Percentiles rank a stretch among this genome's conserved stretches.
These are phyloP conservation scores for Phyllosticta ampelicida DNA, from an alignment of 2,329 filamentous ascomycete species.

Conservation along the genomic window DNA sequence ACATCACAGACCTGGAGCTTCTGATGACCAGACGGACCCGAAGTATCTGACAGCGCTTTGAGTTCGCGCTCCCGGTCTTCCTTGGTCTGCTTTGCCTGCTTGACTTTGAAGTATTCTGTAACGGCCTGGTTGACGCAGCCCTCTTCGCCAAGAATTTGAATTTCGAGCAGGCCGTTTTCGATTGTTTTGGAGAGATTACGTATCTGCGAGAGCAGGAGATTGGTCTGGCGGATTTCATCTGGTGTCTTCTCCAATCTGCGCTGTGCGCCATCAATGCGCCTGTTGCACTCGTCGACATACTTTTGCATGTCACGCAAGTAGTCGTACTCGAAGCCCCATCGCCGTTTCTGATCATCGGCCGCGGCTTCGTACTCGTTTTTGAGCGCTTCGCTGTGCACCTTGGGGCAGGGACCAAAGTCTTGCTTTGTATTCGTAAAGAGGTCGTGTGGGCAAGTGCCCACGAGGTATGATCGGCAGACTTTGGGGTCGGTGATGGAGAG, in stretches of 20 bases:
- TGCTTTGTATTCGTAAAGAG: slow-evolving; percentile 99
- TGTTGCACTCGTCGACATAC: slow-evolving; percentile 94
- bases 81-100: slow-evolving; percentile 69
- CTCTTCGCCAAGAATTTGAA: slow-evolving; percentile 73
- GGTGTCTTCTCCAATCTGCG: slow-evolving; percentile 90
- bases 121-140: slow-evolving; percentile 71
- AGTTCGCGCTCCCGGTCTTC: slow-evolving; percentile 77
- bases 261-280: slow-evolving; percentile 83
- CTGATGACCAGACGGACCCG: slow-evolving; percentile 87
- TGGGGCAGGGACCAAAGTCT: slow-evolving; percentile 81
- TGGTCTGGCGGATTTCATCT: slow-evolving; percentile 94
- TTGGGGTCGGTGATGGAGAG: slow-evolving; percentile 84
- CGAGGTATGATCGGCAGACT: slow-evolving; percentile 89
- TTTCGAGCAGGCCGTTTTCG: slow-evolving; percentile 71
- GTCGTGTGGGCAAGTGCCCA: slow-evolving; percentile 91
- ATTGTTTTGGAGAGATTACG: slow-evolving; percentile 69
- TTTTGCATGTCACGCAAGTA: slow-evolving; percentile 94
- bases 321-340: slow-evolving; percentile 89
- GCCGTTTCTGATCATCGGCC: slow-evolving; percentile 57
- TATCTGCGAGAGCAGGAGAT: slow-evolving; percentile 76
- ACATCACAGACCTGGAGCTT: slow-evolving; percentile 98
- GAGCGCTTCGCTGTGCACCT: slow-evolving; percentile 76
- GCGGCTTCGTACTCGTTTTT: slow-evolving; percentile 81
- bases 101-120: slow-evolving; percentile 79
- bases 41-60: slow-evolving; percentile 82